Percentiles rank a stretch among this genome's conserved stretches.
Evolutionary conservation across 345 rosid species (phyloP).

Genomic region (Cardamine resedifolia): DNA sequence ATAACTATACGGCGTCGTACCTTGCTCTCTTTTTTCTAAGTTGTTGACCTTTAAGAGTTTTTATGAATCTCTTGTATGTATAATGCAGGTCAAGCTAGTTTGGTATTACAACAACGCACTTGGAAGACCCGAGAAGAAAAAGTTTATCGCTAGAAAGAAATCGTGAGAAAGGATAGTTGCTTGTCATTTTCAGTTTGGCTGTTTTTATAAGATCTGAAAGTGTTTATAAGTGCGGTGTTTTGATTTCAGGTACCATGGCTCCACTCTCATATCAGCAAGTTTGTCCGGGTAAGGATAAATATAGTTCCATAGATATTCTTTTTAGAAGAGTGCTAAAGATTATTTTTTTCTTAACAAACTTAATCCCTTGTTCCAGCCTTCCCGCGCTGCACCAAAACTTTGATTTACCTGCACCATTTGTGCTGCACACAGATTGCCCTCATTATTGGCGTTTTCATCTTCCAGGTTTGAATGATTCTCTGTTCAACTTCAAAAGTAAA

Average conservation of each 20-base stretch:
- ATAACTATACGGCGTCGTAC: not conserved
- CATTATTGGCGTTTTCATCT: conserved; percentile 97
- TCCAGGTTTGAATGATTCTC: conserved; percentile 54
- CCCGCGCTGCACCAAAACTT: conserved; percentile 88
- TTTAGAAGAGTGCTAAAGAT: conserved; percentile 3
- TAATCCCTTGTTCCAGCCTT: conserved; percentile 46
- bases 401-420: conserved; percentile 96
- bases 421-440: conserved; percentile 93
- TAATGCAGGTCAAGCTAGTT: conserved; percentile 76
- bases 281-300: conserved; percentile 75
- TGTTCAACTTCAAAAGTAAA: not conserved
- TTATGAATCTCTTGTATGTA: conserved; percentile 2
- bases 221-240: conserved; percentile 26
- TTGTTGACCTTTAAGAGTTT: not conserved
- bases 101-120: conserved; percentile 92
- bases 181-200: not conserved
- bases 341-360: not conserved
- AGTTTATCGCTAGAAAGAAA: conserved; percentile 72
- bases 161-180: conserved; percentile 42
- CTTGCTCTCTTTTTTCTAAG: conserved; percentile 4
- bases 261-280: conserved; percentile 88
- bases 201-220: conserved; percentile 7
- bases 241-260: conserved; percentile 80
- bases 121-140: conserved; percentile 83
- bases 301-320: not conserved